A percentile compares a stretch with the other conserved stretches of the same genome.
Conservation (phyloP, 2,329 filamentous ascomycete genomes). For the Penicillium brasilianum region DNA sequence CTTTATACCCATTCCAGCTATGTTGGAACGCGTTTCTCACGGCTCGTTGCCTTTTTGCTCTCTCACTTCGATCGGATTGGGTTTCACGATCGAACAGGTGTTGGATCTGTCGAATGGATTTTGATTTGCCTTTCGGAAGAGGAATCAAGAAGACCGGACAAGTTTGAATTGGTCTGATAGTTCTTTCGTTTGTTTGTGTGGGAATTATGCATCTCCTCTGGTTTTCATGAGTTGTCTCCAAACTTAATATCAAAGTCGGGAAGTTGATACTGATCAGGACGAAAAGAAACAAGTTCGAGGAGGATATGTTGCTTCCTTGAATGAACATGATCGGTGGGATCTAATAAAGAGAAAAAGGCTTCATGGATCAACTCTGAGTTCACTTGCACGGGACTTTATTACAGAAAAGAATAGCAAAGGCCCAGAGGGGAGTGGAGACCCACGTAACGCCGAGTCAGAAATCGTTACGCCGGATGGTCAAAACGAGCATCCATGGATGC, state of each 20-base stretch:
- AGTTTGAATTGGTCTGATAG: slow-evolving; percentile 52
- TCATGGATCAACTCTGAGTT: neutral
- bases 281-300: neutral
- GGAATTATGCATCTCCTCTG: neutral
- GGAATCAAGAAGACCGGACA: slow-evolving; percentile 75
- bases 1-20: slow-evolving; percentile 79
- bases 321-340: neutral
- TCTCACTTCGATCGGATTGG: slow-evolving; percentile 59
- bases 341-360: neutral
- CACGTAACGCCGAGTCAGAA: neutral
- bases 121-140: slow-evolving; percentile 72
- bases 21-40: slow-evolving; percentile 75
- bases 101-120: slow-evolving; percentile 75
- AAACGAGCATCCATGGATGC: neutral
- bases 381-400: neutral
- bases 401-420: neutral
- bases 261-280: neutral
- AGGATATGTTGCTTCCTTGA: neutral
- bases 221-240: neutral
- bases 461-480: neutral
- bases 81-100: slow-evolving; percentile 68
- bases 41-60: slow-evolving; percentile 64
- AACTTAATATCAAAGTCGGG: neutral
- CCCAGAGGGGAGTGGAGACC: neutral
- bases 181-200: neutral